Conservation (phyloP, 768 basidiomycete genomes). For the Mycena latifolia region DNA sequence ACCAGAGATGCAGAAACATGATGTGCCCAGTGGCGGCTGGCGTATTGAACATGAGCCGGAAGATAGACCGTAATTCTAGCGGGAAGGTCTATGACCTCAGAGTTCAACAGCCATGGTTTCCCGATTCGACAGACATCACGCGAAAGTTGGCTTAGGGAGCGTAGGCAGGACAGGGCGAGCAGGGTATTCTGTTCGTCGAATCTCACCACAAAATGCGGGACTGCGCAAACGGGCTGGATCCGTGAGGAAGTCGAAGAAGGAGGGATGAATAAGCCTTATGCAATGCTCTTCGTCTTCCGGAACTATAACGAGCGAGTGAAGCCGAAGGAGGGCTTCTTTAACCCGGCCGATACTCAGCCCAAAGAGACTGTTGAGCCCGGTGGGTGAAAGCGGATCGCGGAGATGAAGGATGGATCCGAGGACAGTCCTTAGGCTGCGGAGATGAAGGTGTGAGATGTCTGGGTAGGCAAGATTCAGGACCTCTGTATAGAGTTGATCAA, state of each 20-base stretch:
- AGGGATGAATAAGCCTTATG: background rate
- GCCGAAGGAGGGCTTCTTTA: constrained; percentile 15
- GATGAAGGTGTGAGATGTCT: background rate
- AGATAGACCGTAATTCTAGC: constrained; percentile 19
- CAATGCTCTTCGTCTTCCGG: background rate
- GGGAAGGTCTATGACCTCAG: constrained; percentile 14
- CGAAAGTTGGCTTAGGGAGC: background rate
- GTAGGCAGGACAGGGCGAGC: constrained; percentile 15
- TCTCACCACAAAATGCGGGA: background rate
- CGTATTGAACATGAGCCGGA: constrained; percentile 36
- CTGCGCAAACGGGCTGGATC: background rate
- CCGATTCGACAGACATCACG: constrained; percentile 26
- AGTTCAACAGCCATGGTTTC: constrained; percentile 16
- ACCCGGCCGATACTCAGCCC: background rate
- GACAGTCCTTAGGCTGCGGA: too few species aligned
- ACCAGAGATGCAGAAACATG: constrained; percentile 24
- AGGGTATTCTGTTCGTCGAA: constrained; percentile 15
- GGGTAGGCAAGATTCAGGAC: constrained; percentile 28
- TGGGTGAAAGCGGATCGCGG: constrained; percentile 13
- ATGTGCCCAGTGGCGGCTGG: constrained; percentile 37
- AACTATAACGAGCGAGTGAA: background rate
- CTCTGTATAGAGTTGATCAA: constrained; percentile 33
- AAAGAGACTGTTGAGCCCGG: constrained; percentile 9
- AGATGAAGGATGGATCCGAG: constrained; percentile 14
- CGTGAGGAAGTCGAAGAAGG: background rate